A percentile compares a stretch with the other conserved stretches of the same genome.
Conservation (phyloP, 208 protist species). For the Naegleria fowleri region DNA sequence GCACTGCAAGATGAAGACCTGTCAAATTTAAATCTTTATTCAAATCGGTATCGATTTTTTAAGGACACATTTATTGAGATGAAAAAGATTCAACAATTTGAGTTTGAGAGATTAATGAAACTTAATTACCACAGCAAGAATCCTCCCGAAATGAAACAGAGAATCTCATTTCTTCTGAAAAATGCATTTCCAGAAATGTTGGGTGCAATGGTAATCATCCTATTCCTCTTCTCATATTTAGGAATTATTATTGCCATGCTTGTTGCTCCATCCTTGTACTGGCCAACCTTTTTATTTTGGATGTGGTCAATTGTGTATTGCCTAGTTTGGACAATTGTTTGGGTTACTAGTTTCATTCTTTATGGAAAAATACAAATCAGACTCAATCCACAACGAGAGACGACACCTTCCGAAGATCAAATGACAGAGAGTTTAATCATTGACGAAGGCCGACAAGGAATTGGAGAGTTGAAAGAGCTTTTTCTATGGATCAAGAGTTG, state of each 20-base stretch:
- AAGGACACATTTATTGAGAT: not conserved
- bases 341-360: not conserved
- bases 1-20: not conserved
- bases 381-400: not conserved
- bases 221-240: not conserved
- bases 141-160: not conserved
- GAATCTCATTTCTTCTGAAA: not conserved
- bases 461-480: not conserved
- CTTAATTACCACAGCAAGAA: not conserved
- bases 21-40: not conserved
- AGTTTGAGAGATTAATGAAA: not conserved
- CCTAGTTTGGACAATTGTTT: not conserved
- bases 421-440: not conserved
- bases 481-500: not conserved
- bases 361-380: not conserved
- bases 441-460: not conserved
- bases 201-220: not conserved
- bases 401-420: not conserved
- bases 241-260: not conserved
- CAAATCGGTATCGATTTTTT: not conserved
- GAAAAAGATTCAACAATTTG: conserved; percentile 3
- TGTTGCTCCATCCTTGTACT: not conserved
- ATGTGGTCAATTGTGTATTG: not conserved
- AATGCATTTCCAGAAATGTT: not conserved
- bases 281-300: not conserved